Evolutionary conservation across 805 yeast species (phyloP), one percentile per base, ranked within the genome.

Genomic region (Torulaspora gathmanii): DNA sequence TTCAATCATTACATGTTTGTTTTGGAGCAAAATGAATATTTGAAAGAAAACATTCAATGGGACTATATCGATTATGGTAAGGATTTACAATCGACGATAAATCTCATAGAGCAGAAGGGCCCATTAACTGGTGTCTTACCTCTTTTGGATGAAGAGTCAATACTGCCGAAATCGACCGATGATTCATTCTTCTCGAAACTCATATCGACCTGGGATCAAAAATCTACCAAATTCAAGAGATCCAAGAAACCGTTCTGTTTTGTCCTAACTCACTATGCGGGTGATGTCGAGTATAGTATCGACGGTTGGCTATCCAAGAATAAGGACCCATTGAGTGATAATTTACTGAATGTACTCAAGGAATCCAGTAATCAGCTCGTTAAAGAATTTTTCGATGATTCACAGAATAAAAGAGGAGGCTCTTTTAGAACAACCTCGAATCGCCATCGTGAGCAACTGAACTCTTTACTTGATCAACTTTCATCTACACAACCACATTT

Each of bases 1-100:
- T 93, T 93, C 71, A 93, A 91, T 60, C 97, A 90, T 69, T 97
- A 93, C 63, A 96, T 93, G 67, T 93, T 93, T 77, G 90, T 93
- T 58, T 77, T 93, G 49, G 99, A 93, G 63, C 98, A 93, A 71
- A 95, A 88, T 62, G 98, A 93, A 65, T 93, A 93, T 60, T 75
- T 89, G 46, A 80, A 80, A 48, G 99, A 93, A 69, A 89, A 89
- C 57, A 91, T 93, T 50, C 91, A 89, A 57, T 93, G 99, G 98
- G 81, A 90, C 33, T 93, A 90, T 59, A 83, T 91, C 40, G 99
- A 93, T 62, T 93, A 89, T 67, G 99, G 99, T 12, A 85, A 83
- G 49, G 97, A 93, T 63, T 71, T 93, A 45, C 96, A 91, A 61
- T 95, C 95, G 20, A 91, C 99, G 0, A 93, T 93, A 40, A 95